These are phyloP conservation scores for Cafeteria roenbergensis DNA, from an alignment of 108 stramenopile species.

Conservation along the genomic window DNA sequence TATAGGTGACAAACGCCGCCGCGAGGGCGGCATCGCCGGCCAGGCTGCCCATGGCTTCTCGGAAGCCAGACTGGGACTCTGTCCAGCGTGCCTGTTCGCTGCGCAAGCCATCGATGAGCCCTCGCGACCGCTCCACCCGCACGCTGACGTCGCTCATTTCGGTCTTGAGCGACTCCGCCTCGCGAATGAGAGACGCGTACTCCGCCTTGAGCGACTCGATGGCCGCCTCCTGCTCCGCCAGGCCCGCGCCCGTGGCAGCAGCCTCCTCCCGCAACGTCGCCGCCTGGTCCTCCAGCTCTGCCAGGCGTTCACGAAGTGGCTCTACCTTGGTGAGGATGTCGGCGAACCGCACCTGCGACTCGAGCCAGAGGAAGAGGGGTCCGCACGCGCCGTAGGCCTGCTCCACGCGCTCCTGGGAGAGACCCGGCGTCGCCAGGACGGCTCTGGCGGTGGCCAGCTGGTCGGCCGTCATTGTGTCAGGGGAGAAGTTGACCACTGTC, in stretches of 20 bases:
- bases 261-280: conserved; percentile 53
- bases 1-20: conserved; percentile 84
- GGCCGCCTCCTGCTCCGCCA: conserved; percentile 63
- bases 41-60: conserved; percentile 59
- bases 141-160: conserved; percentile 80
- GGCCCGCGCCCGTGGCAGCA: conserved; percentile 60
- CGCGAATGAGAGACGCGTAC: conserved; percentile 80
- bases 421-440: not conserved
- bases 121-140: conserved; percentile 79
- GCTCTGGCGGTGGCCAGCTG: not conserved
- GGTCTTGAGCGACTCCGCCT: conserved; percentile 79
- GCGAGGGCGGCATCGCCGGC: conserved; percentile 78
- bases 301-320: conserved; percentile 88
- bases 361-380: conserved; percentile 88
- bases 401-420: conserved; percentile 24
- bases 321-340: conserved; percentile 79
- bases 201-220: conserved; percentile 84
- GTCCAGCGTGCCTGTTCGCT: conserved; percentile 92
- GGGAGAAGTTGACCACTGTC: conserved; percentile 80
- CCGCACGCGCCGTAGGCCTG: conserved; percentile 71
- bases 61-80: conserved; percentile 66
- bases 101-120: conserved; percentile 68
- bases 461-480: conserved; percentile 50
- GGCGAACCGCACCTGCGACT: conserved; percentile 77
- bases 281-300: conserved; percentile 60